phyloP scores from a whole-genome alignment of 2,329 filamentous ascomycete genomes.

The Colletotrichum tropicicola region DNA sequence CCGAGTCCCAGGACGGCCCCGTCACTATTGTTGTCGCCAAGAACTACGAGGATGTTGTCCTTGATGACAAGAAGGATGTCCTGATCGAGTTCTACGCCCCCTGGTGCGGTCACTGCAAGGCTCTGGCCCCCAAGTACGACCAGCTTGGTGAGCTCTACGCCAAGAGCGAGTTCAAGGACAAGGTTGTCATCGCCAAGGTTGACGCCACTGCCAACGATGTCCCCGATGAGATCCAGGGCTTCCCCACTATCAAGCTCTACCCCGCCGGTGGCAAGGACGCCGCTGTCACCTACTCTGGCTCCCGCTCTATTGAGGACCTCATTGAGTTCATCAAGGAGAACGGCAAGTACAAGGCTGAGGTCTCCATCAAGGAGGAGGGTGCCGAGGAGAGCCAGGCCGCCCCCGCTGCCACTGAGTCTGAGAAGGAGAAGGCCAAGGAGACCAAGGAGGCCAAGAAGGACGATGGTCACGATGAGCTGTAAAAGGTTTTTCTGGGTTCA shows the following conservation, averaged over 20 bases:
- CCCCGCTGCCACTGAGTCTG: slow-evolving; percentile 61
- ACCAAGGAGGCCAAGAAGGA: slow-evolving; percentile 52
- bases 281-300: slow-evolving; percentile 87
- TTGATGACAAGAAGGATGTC: slow-evolving; percentile 96
- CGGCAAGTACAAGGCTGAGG: slow-evolving; percentile 85
- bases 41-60: slow-evolving; percentile 90
- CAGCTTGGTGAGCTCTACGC: slow-evolving; percentile 84
- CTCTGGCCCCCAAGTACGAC: slow-evolving; percentile 94
- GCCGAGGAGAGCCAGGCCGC: slow-evolving; percentile 61
- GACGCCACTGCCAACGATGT: slow-evolving; percentile 97
- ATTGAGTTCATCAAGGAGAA: slow-evolving; percentile 94
- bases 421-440: slow-evolving; percentile 54
- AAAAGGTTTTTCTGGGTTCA: slow-evolving; percentile 48
- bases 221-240: slow-evolving; percentile 94
- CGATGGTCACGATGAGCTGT: slow-evolving; percentile 78
- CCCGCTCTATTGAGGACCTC: slow-evolving; percentile 90
- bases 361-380: slow-evolving; percentile 63
- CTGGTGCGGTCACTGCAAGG: slow-evolving; percentile 99
- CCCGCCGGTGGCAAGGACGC: slow-evolving; percentile 86
- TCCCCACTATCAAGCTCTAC: slow-evolving; percentile 99
- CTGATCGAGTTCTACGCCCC: slow-evolving; percentile 98
- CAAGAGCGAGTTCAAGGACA: slow-evolving; percentile 80
- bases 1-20: slow-evolving; percentile 89
- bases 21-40: slow-evolving; percentile 92
- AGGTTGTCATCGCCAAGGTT: slow-evolving; percentile 95